Evolutionary conservation across 129 eudicot species (phyloP).

Genomic region (Flaveria ramosissima): DNA sequence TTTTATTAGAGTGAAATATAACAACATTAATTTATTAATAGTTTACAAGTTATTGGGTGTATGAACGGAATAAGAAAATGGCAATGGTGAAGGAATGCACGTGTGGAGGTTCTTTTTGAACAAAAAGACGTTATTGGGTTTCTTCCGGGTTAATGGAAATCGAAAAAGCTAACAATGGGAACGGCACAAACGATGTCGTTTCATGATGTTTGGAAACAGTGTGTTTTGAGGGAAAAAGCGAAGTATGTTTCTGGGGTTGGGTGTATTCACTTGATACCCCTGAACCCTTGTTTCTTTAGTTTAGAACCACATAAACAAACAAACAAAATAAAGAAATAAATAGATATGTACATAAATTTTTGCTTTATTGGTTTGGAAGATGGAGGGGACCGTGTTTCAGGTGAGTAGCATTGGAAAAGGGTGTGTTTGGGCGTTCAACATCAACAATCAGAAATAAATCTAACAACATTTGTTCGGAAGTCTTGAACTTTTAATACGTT

Average conservation of each 20-base stretch:
- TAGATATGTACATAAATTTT: not conserved
- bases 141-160: slow-evolving; percentile 29
- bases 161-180: slow-evolving; percentile 32
- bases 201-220: slow-evolving; percentile 26
- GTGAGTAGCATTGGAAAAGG: not conserved
- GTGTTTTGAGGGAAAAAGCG: slow-evolving; percentile 18
- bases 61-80: slow-evolving; percentile 14
- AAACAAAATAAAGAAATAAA: too few relatives aligned
- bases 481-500: too few relatives aligned
- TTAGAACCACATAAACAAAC: not conserved
- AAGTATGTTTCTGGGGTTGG: slow-evolving; percentile 10
- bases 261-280: slow-evolving; percentile 37
- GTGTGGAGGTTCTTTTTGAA: slow-evolving; percentile 43
- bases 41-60: not conserved
- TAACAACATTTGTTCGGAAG: too few relatives aligned
- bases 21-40: not conserved
- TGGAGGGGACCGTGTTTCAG: slow-evolving; percentile 31
- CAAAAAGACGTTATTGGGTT: slow-evolving; percentile 37
- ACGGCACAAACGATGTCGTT: slow-evolving; percentile 35
- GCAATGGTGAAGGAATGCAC: slow-evolving; percentile 49
- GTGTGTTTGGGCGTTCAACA: slow-evolving; percentile 15
- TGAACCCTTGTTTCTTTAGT: slow-evolving; percentile 11
- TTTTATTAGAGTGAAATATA: not conserved
- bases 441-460: not conserved
- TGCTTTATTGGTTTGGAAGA: slow-evolving; percentile 19